Evolutionary conservation across 768 basidiomycete species (phyloP), one percentile per base, ranked within the genome.

Genomic region (Pisolithus sp.): DNA sequence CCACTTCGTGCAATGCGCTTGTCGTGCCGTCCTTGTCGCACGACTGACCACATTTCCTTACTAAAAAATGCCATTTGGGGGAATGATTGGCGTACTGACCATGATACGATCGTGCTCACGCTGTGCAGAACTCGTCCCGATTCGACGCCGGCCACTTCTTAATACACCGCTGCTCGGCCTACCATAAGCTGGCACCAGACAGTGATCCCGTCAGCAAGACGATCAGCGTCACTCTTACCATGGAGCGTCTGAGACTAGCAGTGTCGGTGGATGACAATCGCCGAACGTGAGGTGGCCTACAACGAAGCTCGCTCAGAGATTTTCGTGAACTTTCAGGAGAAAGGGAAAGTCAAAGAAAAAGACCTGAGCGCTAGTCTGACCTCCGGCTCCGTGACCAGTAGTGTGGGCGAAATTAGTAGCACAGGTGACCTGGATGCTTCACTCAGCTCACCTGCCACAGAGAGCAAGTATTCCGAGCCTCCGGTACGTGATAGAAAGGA

Each of bases 281-380:
- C 88, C 60, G 85, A 93, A 65, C 85, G 90, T 30, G 89, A 88
- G 62, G 91, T 86, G 0, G 91, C 89, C n/a, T 93, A 93, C 59
- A 86, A 88, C 49, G 83, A 89, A 67, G 90, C 90, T 26, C 81
- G 91, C 43, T 85, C 82, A 36, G 79, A 91, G 51, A 93, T 93
- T 57, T 93, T 93, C 71, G 85, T 88, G 80, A 83, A 71, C 57
- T 89, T 90, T 57, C 78, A 88, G 63, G 86, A 87, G 51, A 80
- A 76, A 57, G 74, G 71, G 59, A 83, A 82, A 63, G 80, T 79
- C 51, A 82, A 83, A 63, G 80, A 78, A 50, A 85, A 83, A 59
- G 84, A 86, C 56, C 75, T 83, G 68, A 89, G 81, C 20, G 71
- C 83, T 45, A 86, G 86, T 58, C 75, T 85, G 49, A 76, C 82